Conservation (phyloP, 2,329 filamentous ascomycete species). For the Penicillium sp. region DNA sequence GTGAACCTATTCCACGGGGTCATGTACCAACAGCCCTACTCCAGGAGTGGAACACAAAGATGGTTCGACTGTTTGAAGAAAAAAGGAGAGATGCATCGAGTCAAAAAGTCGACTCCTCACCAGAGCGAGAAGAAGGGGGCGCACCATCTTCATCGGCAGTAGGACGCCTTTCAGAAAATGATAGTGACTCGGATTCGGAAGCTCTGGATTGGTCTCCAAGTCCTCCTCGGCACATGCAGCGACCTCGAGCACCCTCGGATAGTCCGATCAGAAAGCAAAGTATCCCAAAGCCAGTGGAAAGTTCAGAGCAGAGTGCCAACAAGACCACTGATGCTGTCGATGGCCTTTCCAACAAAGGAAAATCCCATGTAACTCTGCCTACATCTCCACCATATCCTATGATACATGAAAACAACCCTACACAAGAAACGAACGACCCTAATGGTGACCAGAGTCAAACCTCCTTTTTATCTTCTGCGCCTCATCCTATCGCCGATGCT, state of each 20-base stretch:
- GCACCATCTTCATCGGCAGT: constrained; percentile 11
- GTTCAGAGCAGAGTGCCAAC: background rate
- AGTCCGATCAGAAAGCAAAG: background rate
- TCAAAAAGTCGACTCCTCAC: constrained; percentile 1
- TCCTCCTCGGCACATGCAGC: constrained; percentile 10
- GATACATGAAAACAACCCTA: background rate
- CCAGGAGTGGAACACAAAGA: constrained; percentile 33
- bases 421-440: background rate
- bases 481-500: background rate
- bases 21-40: constrained; percentile 35
- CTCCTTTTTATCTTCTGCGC: background rate
- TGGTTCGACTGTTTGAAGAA: constrained; percentile 11
- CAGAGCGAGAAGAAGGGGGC: constrained; percentile 1
- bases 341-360: background rate
- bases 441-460: background rate
- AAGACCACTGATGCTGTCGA: background rate
- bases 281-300: background rate
- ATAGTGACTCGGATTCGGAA: constrained; percentile 13
- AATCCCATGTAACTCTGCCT: background rate
- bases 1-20: constrained; percentile 23
- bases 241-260: constrained; percentile 9
- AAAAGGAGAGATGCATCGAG: constrained; percentile 8
- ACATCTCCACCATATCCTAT: background rate
- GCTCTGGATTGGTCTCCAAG: constrained; percentile 18
- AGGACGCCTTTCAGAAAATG: constrained; percentile 16